Percentiles rank a stretch among this genome's conserved stretches.
Evolutionary conservation across 2,329 filamentous ascomycete species (phyloP).

Genomic region (Neopestalotiopsis sp.): DNA sequence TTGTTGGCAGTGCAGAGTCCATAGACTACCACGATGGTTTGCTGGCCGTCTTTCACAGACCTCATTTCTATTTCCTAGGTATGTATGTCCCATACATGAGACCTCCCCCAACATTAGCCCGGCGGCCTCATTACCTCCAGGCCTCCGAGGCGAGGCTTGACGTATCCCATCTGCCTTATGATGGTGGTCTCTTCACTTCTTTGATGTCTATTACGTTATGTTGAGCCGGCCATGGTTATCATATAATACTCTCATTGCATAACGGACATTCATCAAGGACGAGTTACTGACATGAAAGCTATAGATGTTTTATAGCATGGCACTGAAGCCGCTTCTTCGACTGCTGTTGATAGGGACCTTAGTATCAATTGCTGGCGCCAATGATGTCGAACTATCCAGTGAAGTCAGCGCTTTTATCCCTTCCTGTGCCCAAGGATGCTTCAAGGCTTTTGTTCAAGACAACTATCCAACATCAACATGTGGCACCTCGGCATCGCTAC

Average conservation of each 20-base stretch:
- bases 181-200: neutral
- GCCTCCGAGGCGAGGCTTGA: neutral
- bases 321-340: slow-evolving; percentile 32
- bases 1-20: slow-evolving; percentile 31
- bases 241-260: slow-evolving; percentile 20
- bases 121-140: slow-evolving; percentile 2
- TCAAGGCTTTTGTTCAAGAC: slow-evolving; percentile 65
- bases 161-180: neutral
- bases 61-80: slow-evolving; percentile 38
- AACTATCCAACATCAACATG: slow-evolving; percentile 62
- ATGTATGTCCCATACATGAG: slow-evolving; percentile 32
- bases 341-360: slow-evolving; percentile 35
- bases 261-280: slow-evolving; percentile 19
- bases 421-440: slow-evolving; percentile 50
- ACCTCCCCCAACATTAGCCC: neutral
- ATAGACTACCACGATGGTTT: slow-evolving; percentile 38
- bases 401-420: slow-evolving; percentile 34
- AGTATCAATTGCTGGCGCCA: slow-evolving; percentile 29
- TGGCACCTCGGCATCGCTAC: slow-evolving; percentile 55
- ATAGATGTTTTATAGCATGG: slow-evolving; percentile 40
- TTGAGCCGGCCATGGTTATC: neutral
- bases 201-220: neutral
- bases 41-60: slow-evolving; percentile 37
- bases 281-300: slow-evolving; percentile 30
- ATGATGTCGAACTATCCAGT: slow-evolving; percentile 29